phyloP scores from a whole-genome alignment of 352 stramenopile species.

The Bremia lactucae region DNA sequence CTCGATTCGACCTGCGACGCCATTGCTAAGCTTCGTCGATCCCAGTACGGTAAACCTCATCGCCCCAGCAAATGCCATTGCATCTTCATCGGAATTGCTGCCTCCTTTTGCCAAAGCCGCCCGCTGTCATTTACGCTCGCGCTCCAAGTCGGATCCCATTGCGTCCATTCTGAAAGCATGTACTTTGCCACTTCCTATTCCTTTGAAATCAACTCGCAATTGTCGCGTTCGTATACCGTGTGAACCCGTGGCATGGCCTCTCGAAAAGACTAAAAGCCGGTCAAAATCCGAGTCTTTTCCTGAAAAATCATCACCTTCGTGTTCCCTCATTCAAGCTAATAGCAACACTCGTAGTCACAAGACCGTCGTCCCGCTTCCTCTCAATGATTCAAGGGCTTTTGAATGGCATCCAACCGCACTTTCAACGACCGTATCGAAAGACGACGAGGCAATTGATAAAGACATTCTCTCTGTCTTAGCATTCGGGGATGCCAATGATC shows the following conservation, averaged over 20 bases:
- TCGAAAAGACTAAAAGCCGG: constrained; percentile 32
- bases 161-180: not conserved
- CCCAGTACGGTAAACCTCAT: constrained; percentile 4
- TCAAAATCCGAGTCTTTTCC: constrained; percentile 57
- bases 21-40: constrained; percentile 14
- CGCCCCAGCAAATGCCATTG: not conserved
- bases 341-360: constrained; percentile 29
- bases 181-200: not conserved
- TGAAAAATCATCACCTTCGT: constrained; percentile 13
- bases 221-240: constrained; percentile 8
- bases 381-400: too few species aligned
- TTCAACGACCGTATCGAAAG: constrained; percentile 25
- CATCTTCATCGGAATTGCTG: constrained; percentile 1
- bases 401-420: constrained; percentile 23
- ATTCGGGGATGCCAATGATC: too few species aligned
- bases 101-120: constrained; percentile 20
- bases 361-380: too few species aligned
- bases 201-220: not conserved
- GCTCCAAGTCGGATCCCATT: constrained; percentile 76
- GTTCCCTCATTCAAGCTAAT: constrained; percentile 20
- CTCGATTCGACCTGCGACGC: constrained; percentile 47
- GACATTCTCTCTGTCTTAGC: constrained; percentile 42
- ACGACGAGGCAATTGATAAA: constrained; percentile 61
- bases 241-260: constrained; percentile 28
- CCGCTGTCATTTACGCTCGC: constrained; percentile 33